These are phyloP conservation scores for Cladosporium oxysporum DNA, from an alignment of 2,329 filamentous ascomycete species.

Conservation along the genomic window DNA sequence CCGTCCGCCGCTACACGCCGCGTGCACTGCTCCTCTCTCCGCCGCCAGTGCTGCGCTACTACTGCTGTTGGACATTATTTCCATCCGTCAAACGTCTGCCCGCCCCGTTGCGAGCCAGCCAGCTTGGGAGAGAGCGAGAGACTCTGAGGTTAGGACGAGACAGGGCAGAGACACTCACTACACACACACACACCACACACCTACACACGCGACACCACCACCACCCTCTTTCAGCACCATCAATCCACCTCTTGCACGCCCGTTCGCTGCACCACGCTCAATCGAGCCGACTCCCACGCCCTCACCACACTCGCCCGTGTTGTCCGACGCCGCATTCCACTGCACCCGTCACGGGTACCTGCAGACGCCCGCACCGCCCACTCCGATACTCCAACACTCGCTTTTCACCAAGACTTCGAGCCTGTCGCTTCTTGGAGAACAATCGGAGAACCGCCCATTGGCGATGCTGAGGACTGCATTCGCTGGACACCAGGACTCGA, in stretches of 20 bases:
- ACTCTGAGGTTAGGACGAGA: not conserved
- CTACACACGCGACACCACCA: not conserved
- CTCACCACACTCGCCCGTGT: conserved; percentile 16
- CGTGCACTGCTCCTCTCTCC: not conserved
- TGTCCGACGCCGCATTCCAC: conserved; percentile 20
- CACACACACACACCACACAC: not conserved
- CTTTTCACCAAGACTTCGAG: not conserved
- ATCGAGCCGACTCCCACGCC: not conserved
- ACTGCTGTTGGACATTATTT: not conserved
- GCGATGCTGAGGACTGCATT: conserved; percentile 15
- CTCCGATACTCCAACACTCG: conserved; percentile 1
- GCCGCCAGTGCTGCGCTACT: not conserved
- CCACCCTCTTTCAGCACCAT: not conserved
- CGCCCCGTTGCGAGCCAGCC: conserved; percentile 9
- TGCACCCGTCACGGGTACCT: conserved; percentile 16
- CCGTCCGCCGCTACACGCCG: not conserved
- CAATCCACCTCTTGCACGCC: not conserved
- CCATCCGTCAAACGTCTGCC: conserved; percentile 6
- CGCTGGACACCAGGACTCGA: conserved; percentile 6
- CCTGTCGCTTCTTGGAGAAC: not conserved
- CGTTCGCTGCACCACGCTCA: conserved; percentile 10
- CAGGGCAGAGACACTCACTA: not conserved
- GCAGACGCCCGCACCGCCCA: conserved; percentile 7
- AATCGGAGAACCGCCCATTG: conserved; percentile 2
- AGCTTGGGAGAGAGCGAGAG: not conserved